phyloP scores from a whole-genome alignment of 305 asterid genomes.

The Fraxinus baroniana region DNA sequence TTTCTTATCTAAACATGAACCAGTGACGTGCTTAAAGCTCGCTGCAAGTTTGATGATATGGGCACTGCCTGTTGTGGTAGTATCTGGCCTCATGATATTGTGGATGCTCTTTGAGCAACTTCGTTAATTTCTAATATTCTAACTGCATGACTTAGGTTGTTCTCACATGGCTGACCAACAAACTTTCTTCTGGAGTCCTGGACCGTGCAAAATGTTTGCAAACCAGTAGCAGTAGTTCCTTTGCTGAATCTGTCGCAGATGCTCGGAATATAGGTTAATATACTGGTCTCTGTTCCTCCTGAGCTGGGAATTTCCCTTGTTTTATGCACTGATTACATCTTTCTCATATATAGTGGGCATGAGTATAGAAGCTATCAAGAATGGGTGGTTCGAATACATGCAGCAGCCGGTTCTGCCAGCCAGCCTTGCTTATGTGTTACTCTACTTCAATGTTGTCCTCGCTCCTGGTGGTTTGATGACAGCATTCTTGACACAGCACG shows the following conservation, averaged over 20 bases:
- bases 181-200: slow-evolving; percentile 84
- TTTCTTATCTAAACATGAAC: slow-evolving; percentile 70
- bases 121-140: slow-evolving; percentile 22
- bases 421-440: slow-evolving; percentile 84
- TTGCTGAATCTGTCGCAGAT: slow-evolving; percentile 37
- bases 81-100: slow-evolving; percentile 21
- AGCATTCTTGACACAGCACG: slow-evolving; percentile 87
- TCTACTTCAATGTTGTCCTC: slow-evolving; percentile 81
- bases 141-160: slow-evolving; percentile 45
- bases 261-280: slow-evolving; percentile 61
- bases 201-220: slow-evolving; percentile 59
- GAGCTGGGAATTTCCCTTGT: slow-evolving; percentile 19
- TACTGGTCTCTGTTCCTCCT: slow-evolving; percentile 15
- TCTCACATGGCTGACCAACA: slow-evolving; percentile 84
- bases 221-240: slow-evolving; percentile 42
- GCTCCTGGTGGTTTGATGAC: slow-evolving; percentile 97
- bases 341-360: slow-evolving; percentile 45
- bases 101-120: slow-evolving; percentile 8
- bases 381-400: slow-evolving; percentile 86
- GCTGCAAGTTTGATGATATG: slow-evolving; percentile 72
- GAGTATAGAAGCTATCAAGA: slow-evolving; percentile 68
- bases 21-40: slow-evolving; percentile 71
- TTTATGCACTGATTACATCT: slow-evolving; percentile 22
- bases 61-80: slow-evolving; percentile 80
- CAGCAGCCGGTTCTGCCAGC: slow-evolving; percentile 97